Percentiles rank a stretch among this genome's conserved stretches.
phyloP scores from a whole-genome alignment of 768 basidiomycete species.

The Neoboletus brunneissimus region DNA sequence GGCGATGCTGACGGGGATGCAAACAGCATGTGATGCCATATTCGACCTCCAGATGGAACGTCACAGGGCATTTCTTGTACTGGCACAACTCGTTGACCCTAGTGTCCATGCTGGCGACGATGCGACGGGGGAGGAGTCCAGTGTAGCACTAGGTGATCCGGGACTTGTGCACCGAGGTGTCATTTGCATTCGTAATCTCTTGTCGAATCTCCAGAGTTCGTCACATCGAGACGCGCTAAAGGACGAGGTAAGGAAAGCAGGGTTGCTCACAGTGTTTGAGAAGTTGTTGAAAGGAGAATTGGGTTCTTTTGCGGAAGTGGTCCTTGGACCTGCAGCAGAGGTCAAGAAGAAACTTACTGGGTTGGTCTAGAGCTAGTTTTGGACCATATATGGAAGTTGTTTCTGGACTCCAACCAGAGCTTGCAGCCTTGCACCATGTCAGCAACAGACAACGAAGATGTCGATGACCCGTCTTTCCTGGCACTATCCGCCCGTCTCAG shows the following conservation, averaged over 20 bases:
- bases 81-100: conserved; percentile 69
- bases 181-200: conserved; percentile 69
- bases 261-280: conserved; percentile 53
- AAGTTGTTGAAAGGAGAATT: conserved; percentile 44
- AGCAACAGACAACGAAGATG: conserved; percentile 11
- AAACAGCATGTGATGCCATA: conserved; percentile 58
- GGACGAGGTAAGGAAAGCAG: conserved; percentile 49
- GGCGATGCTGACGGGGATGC: conserved; percentile 69
- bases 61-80: conserved; percentile 59
- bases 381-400: conserved; percentile 1
- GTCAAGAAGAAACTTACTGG: conserved; percentile 43
- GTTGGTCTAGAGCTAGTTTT: conserved; percentile 3
- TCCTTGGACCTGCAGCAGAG: conserved; percentile 51
- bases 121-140: conserved; percentile 37
- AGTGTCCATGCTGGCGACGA: conserved; percentile 34
- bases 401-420: neutral
- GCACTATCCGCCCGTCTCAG: conserved; percentile 42
- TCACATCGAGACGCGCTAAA: conserved; percentile 42
- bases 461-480: conserved; percentile 36
- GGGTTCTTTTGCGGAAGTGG: conserved; percentile 33
- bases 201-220: conserved; percentile 42
- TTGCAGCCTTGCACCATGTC: conserved; percentile 12
- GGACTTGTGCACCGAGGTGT: conserved; percentile 78
- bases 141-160: conserved; percentile 35
- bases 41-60: conserved; percentile 62